Evolutionary conservation across 176 grass and related monocot genomes (phyloP).

Genomic region (Bothriochloa decipiens): DNA sequence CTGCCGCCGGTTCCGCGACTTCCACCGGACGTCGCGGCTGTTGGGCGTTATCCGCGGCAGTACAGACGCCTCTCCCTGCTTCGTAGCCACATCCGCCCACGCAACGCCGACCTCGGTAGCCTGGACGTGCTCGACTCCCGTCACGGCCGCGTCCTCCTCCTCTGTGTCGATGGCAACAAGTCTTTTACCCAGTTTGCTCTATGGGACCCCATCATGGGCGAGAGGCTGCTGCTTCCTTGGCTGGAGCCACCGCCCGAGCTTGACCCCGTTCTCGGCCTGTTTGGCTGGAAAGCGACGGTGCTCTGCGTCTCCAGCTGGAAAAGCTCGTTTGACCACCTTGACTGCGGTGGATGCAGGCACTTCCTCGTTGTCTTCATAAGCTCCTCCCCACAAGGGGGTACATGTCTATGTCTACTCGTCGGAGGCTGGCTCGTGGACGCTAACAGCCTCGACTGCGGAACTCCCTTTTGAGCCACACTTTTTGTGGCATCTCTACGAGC

Average conservation of each 20-base stretch:
- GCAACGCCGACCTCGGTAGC: neutral
- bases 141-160: neutral
- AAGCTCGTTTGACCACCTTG: neutral
- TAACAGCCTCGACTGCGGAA: neutral
- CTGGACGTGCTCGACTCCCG: neutral
- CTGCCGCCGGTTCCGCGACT: too few relatives aligned
- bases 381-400: neutral
- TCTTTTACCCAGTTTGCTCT: too few relatives aligned
- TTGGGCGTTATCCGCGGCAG: too few relatives aligned
- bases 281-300: neutral
- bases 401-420: neutral
- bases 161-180: too few relatives aligned
- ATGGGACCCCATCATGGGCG: neutral
- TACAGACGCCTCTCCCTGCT: neutral
- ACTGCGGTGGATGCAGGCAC: neutral
- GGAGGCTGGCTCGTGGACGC: neutral
- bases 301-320: neutral
- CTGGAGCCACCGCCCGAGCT: too few relatives aligned
- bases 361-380: neutral
- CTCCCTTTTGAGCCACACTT: too few relatives aligned
- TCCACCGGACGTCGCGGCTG: neutral
- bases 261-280: too few relatives aligned
- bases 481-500: too few relatives aligned
- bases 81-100: neutral
- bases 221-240: neutral